Base-by-base conservation (phyloP, 495 filamentous ascomycete genomes). In the Podospora pseudopauciseta region DNA sequence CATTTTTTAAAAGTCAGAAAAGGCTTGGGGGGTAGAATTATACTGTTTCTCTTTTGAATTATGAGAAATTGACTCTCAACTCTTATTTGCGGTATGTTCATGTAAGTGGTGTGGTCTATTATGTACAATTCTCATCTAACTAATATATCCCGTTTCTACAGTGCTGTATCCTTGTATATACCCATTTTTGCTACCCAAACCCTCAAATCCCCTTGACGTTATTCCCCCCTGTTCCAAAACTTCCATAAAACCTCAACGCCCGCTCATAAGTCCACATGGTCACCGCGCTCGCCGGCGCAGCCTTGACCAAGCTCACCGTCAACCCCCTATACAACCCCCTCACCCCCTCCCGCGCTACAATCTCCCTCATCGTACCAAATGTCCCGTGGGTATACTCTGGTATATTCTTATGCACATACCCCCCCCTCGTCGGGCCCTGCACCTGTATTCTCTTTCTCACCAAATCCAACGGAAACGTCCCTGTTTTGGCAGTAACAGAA, bases 251-350 rank as follows among this genome's bases (percentile, higher is more conserved):
- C 67, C 77, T 83, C 77, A 96, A 77, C 5, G 84, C 85, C 71
- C 87, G 79, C 80, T 97, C 95, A 79, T 97, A 98, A 1, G 94
- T 97, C 95, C 96, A 99, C 91, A 99, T 95, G 0, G 95, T 99
- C 20, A 97, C 88, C 2, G 95, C 96, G 78, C 92, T 96, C 23
- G 96, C 89, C 60, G 95, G 95, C 32, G 94, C 96, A 18, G 95
- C 93, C 82, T 99, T 99, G 67, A 97, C 70, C 79, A 99, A 76
- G 72, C 92, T 93, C 3, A 98, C 92, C 4, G 89, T 89, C 68
- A 99, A 78, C 2, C 95, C 95, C 60, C 93, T 83, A 77, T 98
- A 99, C 67, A 99, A 73, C 0, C 95, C 96, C 65, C 91, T 84
- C 18, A 84, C 73, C 2, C 95, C 93, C 76, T 99, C 95, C 16